Conservation (phyloP, 768 basidiomycete genomes). For the Mycena chlorophos region DNA sequence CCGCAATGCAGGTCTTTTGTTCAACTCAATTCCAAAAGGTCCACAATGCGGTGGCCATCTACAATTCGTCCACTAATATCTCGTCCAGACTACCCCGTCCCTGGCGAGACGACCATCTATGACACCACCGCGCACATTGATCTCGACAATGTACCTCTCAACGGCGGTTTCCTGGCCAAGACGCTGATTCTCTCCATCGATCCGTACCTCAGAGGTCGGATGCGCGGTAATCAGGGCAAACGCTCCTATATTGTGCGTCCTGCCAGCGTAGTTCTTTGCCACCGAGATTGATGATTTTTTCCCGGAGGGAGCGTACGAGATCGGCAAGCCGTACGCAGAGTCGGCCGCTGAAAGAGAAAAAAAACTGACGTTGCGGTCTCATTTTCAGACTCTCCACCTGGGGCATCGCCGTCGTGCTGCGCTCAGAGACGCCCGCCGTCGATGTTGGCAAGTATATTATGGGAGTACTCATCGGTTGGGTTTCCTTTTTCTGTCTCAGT, state of each 20-base stretch:
- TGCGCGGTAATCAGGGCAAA: slow-evolving; percentile 27
- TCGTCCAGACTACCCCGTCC: slow-evolving; percentile 26
- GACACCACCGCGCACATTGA: slow-evolving; percentile 38
- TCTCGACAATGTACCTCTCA: slow-evolving; percentile 34
- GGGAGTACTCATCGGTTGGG: slow-evolving; percentile 25
- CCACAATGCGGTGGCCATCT: too few species aligned
- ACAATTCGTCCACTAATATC: background rate
- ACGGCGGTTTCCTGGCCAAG: slow-evolving; percentile 39
- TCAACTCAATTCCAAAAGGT: slow-evolving; percentile 29
- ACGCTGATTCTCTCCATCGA: slow-evolving; percentile 40
- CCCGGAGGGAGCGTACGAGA: background rate
- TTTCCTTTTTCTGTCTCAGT: background rate
- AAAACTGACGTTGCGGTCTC: background rate
- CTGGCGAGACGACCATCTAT: slow-evolving; percentile 33
- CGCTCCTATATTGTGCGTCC: slow-evolving; percentile 25
- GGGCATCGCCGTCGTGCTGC: slow-evolving; percentile 38
- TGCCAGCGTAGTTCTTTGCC: background rate
- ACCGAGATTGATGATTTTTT: background rate
- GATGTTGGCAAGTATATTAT: slow-evolving; percentile 35
- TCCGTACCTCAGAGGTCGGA: slow-evolving; percentile 35
- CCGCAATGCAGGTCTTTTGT: slow-evolving; percentile 27
- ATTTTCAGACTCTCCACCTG: slow-evolving; percentile 29
- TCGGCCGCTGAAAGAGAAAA: background rate
- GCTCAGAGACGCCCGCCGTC: slow-evolving; percentile 31
- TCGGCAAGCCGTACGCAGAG: slow-evolving; percentile 23